These are phyloP conservation scores for Sordariomycetes sp. DNA, from an alignment of 2,329 filamentous ascomycete genomes.

Conservation along the genomic window DNA sequence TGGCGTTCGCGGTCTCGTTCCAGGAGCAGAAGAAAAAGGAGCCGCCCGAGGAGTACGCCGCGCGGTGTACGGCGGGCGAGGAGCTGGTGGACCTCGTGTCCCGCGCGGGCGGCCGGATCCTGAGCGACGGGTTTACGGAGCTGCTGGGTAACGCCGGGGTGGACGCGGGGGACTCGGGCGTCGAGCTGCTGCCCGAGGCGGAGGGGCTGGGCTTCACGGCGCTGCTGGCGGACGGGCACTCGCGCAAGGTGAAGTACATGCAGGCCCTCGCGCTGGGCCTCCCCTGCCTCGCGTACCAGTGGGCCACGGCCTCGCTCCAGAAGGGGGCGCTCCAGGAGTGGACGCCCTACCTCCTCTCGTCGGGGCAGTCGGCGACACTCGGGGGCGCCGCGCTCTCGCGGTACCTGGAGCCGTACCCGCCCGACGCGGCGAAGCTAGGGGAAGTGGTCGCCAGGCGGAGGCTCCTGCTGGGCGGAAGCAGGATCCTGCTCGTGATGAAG, in stretches of 20 bases:
- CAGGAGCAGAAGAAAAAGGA: conserved; percentile 37
- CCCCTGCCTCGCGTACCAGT: conserved; percentile 74
- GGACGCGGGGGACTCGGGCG: not conserved
- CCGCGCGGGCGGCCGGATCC: conserved; percentile 59
- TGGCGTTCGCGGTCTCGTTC: conserved; percentile 83
- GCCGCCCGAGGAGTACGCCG: conserved; percentile 35
- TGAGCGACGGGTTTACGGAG: conserved; percentile 69
- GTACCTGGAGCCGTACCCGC: conserved; percentile 50
- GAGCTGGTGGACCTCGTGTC: conserved; percentile 51
- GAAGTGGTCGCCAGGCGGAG: conserved; percentile 49
- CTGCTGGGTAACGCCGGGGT: conserved; percentile 48
- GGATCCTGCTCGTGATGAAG: conserved; percentile 61
- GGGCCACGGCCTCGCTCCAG: conserved; percentile 64
- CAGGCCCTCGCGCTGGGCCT: conserved; percentile 85
- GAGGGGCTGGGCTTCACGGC: conserved; percentile 64
- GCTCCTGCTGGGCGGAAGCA: conserved; percentile 51
- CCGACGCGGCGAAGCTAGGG: conserved; percentile 45
- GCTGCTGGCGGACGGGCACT: conserved; percentile 76
- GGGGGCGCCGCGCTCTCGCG: conserved; percentile 70
- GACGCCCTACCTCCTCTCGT: conserved; percentile 73
- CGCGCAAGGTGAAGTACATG: conserved; percentile 83
- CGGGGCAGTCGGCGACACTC: conserved; percentile 69
- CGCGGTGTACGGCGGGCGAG: conserved; percentile 27
- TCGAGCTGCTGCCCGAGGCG: conserved; percentile 45
- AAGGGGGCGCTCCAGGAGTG: conserved; percentile 57